Evolutionary conservation across 176 grass and related monocot genomes (phyloP).

Genomic region (Zoysia pacifica): DNA sequence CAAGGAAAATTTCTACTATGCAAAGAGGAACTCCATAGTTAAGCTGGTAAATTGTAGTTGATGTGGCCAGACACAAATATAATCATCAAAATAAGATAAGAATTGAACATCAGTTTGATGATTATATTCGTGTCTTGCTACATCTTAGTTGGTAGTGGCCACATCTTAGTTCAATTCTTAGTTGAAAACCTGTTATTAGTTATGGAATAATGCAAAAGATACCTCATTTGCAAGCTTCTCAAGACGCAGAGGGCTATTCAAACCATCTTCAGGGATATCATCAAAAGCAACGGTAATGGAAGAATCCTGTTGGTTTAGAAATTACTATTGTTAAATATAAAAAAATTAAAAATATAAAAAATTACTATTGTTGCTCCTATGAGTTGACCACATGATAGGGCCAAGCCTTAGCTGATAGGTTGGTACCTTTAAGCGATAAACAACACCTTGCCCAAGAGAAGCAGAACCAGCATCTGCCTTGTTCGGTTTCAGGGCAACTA

Average conservation of each 20-base stretch:
- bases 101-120: too few relatives aligned
- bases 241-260: constrained; percentile 87
- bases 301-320: constrained; percentile 72
- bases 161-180: constrained; percentile 4
- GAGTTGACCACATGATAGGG: background rate
- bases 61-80: background rate
- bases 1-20: background rate
- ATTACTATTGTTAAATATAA: background rate
- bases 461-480: constrained; percentile 71
- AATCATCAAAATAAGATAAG: too few relatives aligned
- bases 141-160: background rate
- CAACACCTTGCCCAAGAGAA: constrained; percentile 87
- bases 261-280: constrained; percentile 96
- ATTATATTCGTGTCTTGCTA: background rate
- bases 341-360: too few relatives aligned
- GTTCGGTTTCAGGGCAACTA: constrained; percentile 91
- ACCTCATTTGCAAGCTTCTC: constrained; percentile 99
- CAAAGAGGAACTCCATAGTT: background rate
- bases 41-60: background rate
- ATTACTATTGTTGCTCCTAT: background rate
- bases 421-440: constrained; percentile 93
- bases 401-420: background rate
- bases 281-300: constrained; percentile 93
- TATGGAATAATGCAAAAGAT: constrained; percentile 17
- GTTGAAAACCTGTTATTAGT: background rate